Conservation (phyloP, 2,329 filamentous ascomycete genomes). For the Paracoccidioides lutzii region DNA sequence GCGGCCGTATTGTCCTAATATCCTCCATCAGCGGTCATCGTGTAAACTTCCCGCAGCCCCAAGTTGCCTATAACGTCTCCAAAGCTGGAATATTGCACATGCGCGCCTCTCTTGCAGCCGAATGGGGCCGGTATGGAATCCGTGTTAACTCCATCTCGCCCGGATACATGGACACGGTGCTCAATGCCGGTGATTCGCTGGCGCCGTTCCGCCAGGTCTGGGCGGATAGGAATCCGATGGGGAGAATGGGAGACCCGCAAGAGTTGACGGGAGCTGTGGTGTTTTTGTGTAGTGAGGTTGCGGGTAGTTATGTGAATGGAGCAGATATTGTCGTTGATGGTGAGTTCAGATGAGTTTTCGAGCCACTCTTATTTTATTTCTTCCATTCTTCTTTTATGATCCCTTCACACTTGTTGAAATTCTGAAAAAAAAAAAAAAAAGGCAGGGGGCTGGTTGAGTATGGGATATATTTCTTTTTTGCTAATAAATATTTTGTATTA, state of each 20-base stretch:
- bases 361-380: background rate
- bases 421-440: no score
- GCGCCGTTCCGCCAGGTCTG: constrained; percentile 42
- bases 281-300: constrained; percentile 43
- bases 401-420: no score
- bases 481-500: background rate
- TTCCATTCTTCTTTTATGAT: background rate
- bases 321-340: constrained; percentile 55
- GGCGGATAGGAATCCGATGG: constrained; percentile 48
- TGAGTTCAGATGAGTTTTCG: constrained; percentile 17
- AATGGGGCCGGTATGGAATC: constrained; percentile 61
- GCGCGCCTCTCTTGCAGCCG: constrained; percentile 53
- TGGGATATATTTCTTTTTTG: background rate
- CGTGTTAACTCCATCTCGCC: constrained; percentile 58
- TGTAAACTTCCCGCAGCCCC: constrained; percentile 61
- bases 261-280: constrained; percentile 53
- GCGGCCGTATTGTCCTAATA: constrained; percentile 53
- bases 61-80: constrained; percentile 57
- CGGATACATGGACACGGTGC: constrained; percentile 64
- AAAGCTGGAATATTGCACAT: constrained; percentile 55
- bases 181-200: constrained; percentile 54
- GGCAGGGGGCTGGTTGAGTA: no score
- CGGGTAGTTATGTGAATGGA: constrained; percentile 56
- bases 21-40: constrained; percentile 55
- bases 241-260: constrained; percentile 50